A percentile compares a stretch with the other conserved stretches of the same genome.
These are phyloP conservation scores for Xylariaceae sp. DNA, from an alignment of 2,329 filamentous ascomycete species.

Conservation along the genomic window DNA sequence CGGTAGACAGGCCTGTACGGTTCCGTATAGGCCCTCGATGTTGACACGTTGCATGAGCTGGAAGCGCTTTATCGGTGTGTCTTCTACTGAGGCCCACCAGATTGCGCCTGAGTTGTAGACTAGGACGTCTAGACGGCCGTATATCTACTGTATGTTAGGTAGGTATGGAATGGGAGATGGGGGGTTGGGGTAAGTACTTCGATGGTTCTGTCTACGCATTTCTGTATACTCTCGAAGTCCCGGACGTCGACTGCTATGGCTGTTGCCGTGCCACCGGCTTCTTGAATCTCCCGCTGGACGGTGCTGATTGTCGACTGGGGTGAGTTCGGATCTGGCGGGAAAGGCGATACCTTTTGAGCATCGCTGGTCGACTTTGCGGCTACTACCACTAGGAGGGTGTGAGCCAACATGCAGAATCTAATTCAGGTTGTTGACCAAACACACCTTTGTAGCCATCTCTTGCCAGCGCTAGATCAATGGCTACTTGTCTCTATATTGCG, in stretches of 20 bases:
- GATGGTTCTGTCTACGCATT: conserved; percentile 56
- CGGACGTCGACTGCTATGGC: conserved; percentile 70
- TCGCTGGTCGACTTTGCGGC: conserved; percentile 72
- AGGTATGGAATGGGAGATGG: neutral
- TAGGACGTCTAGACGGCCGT: conserved; percentile 66
- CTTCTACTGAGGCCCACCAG: conserved; percentile 73
- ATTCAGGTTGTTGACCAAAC: conserved; percentile 1
- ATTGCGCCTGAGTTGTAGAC: conserved; percentile 84
- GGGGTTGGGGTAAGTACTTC: conserved; percentile 24
- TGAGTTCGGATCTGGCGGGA: conserved; percentile 76
- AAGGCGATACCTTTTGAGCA: conserved; percentile 50
- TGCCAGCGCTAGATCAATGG: conserved; percentile 73
- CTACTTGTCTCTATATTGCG: conserved; percentile 54
- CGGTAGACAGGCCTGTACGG: conserved; percentile 65
- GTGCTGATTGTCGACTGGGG: conserved; percentile 73
- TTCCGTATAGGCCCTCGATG: conserved; percentile 69
- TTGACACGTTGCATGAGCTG: conserved; percentile 74
- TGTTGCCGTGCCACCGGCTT: conserved; percentile 59
- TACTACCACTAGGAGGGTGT: conserved; percentile 60
- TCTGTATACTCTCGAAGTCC: conserved; percentile 55
- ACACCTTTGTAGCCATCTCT: conserved; percentile 66
- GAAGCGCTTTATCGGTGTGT: conserved; percentile 73
- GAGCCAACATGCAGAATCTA: neutral
- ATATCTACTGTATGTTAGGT: conserved; percentile 36
- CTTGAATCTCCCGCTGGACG: conserved; percentile 68